Base-by-base conservation (phyloP, 176 grass and related monocot species). In the Pontederia crassipes region DNA sequence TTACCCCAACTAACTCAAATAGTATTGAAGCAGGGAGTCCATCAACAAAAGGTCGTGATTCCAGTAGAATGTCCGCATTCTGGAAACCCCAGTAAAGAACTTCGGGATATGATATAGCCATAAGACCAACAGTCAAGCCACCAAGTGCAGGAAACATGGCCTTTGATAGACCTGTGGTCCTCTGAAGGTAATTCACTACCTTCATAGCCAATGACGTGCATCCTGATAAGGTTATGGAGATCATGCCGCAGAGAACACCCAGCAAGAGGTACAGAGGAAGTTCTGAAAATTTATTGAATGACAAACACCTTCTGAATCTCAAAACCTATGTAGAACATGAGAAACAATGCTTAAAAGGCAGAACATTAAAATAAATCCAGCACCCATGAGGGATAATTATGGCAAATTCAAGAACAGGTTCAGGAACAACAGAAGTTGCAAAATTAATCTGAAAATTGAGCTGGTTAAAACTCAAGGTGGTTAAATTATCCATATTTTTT, bases 191-290 rank as follows among this genome's bases (percentile, higher is more conserved):
- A 62, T 79, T 62, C 70, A 80, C 70, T 52, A 71, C 49, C 35
- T 88, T 73, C 54, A 85, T 28, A 71, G 81, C 55, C 74, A 90
- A 45, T 75, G 83, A 75, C 68, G 92, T 96, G 77, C 86, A 85
- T 50, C 58, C 79, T 54, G 81, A 88, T 74, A 90, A 71, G 68
- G 78, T 61, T 12, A 85, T 66, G 62, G 92, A 96, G 61, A 96
- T 83, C 58, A 85, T 71, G 27, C 92, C 92, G 49, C 91, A 96
- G 60, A 96, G 74, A 57, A 85, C 65, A 15, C 92, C 92, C 62
- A 96, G 75, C 72, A 96, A 75, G 79, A 96, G 62, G 72, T 96
- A 96, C 32, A 96, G 73, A 82, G 92, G 92, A 80, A 96, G 87
- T 74, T 96, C 92, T 96, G 92, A 81, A 64, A 77, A 86, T 73